Percentiles rank a stretch among this genome's conserved stretches.
phyloP scores from a whole-genome alignment of 73 alveolate species.

The Paramecium tetraurelia region DNA sequence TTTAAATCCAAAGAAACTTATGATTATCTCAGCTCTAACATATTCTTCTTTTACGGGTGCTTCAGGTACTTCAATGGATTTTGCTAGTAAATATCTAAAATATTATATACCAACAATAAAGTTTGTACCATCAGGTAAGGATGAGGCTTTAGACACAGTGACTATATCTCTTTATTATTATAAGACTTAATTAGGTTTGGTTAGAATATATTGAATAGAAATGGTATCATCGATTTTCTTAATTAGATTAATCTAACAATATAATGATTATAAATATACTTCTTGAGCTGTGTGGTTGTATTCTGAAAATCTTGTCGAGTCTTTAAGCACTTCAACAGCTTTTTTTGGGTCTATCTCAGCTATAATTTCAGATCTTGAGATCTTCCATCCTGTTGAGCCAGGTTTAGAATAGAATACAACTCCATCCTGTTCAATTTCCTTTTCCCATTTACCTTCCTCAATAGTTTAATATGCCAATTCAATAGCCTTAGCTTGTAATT shows the following conservation, averaged over 20 bases:
- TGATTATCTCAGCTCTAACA: neutral
- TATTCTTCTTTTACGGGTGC: neutral
- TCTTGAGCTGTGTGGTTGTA: neutral
- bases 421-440: neutral
- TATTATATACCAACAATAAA: neutral
- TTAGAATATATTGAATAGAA: neutral
- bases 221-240: neutral
- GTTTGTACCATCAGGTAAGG: neutral
- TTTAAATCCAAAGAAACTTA: neutral
- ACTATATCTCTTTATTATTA: neutral
- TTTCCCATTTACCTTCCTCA: neutral
- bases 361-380: neutral
- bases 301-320: neutral
- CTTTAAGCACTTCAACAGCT: neutral
- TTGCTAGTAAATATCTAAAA: neutral
- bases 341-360: neutral
- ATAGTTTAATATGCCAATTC: neutral
- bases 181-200: neutral
- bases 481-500: neutral
- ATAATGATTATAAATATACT: neutral
- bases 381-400: neutral
- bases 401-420: neutral
- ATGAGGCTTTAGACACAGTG: neutral
- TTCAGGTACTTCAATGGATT: neutral
- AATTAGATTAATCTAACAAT: neutral